phyloP scores from a whole-genome alignment of 2,329 filamentous ascomycete genomes.

The Grosmannia huntii region DNA sequence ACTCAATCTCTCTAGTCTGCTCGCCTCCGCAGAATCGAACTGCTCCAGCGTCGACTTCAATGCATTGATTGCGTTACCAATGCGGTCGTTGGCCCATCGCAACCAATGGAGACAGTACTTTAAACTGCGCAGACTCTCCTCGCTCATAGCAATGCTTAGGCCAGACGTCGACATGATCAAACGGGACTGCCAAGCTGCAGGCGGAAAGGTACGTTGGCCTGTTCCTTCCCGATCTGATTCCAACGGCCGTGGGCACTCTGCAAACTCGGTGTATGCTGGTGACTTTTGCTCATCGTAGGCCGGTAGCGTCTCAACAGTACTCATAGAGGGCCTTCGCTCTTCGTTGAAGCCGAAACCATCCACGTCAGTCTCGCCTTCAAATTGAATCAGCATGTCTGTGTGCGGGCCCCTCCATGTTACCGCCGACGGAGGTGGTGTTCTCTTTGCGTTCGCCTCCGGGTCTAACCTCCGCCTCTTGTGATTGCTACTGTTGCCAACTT shows the following conservation, averaged over 20 bases:
- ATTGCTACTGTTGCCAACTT: slow-evolving; percentile 29
- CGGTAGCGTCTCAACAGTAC: slow-evolving; percentile 62
- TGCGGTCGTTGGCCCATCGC: slow-evolving; percentile 67
- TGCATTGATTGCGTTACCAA: slow-evolving; percentile 61
- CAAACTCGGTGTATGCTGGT: slow-evolving; percentile 58
- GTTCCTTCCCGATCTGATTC: neutral
- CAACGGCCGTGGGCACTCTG: slow-evolving; percentile 8
- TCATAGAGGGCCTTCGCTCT: slow-evolving; percentile 49
- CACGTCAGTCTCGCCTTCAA: neutral
- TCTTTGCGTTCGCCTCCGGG: neutral
- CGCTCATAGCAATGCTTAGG: slow-evolving; percentile 80
- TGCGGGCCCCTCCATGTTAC: neutral
- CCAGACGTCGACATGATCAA: slow-evolving; percentile 85
- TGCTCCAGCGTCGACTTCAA: slow-evolving; percentile 67
- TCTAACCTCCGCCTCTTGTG: slow-evolving; percentile 38
- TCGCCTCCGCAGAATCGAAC: slow-evolving; percentile 47
- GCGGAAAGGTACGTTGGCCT: neutral
- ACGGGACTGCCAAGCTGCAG: slow-evolving; percentile 58
- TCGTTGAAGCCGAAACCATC: slow-evolving; percentile 15
- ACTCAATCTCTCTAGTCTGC: neutral
- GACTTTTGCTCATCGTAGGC: slow-evolving; percentile 72
- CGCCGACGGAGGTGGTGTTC: neutral
- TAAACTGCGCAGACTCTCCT: slow-evolving; percentile 71
- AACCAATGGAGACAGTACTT: slow-evolving; percentile 76
- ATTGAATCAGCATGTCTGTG: neutral